Evolutionary conservation across 2,329 filamentous ascomycete genomes (phyloP).

Genomic region (Fusarium mexicanum): DNA sequence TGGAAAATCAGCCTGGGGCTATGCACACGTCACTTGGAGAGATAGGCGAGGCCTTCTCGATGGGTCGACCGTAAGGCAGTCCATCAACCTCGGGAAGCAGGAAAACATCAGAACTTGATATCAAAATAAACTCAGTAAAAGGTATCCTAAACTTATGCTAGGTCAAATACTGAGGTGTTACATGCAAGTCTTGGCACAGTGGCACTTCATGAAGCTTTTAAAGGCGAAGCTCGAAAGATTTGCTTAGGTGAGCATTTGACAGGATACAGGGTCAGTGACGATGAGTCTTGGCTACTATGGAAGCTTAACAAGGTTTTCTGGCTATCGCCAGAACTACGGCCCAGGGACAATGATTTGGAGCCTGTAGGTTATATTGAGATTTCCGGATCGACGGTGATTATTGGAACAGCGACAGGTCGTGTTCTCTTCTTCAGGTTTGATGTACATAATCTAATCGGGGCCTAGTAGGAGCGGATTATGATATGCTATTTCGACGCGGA

Average conservation of each 20-base stretch:
- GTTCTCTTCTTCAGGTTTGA: neutral
- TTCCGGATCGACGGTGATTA: neutral
- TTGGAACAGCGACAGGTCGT: neutral
- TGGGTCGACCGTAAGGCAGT: too few species aligned
- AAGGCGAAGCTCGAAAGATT: fast-evolving
- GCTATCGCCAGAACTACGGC: neutral
- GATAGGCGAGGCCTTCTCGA: too few species aligned
- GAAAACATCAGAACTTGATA: too few species aligned
- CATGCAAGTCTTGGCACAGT: neutral
- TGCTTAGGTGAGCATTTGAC: fast-evolving
- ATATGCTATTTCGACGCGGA: neutral
- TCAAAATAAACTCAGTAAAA: too few species aligned
- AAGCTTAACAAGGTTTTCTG: neutral
- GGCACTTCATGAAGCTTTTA: neutral
- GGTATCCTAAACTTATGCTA: too few species aligned
- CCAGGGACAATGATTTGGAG: too few species aligned
- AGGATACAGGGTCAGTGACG: fast-evolving
- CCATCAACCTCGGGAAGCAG: too few species aligned
- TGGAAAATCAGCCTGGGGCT: too few species aligned
- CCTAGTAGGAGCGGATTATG: fast-evolving
- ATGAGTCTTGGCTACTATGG: neutral
- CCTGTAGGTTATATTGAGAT: fast-evolving
- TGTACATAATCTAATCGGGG: neutral
- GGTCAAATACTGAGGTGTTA: too few species aligned
- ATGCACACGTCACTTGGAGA: too few species aligned